A percentile compares a stretch with the other conserved stretches of the same genome.
Conservation (phyloP, 352 stramenopile genomes). For the Globisporangium parvum region DNA sequence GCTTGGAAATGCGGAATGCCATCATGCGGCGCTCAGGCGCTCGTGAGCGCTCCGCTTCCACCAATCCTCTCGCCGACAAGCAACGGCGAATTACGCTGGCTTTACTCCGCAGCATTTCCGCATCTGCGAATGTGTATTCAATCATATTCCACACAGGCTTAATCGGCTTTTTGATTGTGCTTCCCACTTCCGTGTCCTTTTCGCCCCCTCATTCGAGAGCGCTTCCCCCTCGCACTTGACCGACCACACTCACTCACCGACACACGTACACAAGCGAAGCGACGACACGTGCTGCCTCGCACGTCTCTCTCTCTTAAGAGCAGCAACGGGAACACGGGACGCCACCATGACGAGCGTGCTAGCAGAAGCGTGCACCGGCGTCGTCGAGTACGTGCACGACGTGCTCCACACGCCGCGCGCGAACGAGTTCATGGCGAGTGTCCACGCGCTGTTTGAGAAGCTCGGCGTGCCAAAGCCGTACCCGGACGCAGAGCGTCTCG, state of each 20-base stretch:
- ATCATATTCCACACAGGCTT: no score
- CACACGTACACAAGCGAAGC: no score
- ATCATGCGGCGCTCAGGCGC: neutral
- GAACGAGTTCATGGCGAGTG: slow-evolving; percentile 62
- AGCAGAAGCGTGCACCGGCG: slow-evolving; percentile 44
- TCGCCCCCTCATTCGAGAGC: no score
- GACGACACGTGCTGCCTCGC: no score
- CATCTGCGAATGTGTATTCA: slow-evolving; percentile 16
- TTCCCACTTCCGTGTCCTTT: no score
- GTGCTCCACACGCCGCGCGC: slow-evolving; percentile 71
- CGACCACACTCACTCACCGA: no score
- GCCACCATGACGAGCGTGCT: slow-evolving; percentile 20
- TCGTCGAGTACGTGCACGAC: slow-evolving; percentile 72
- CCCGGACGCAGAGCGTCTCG: slow-evolving; percentile 76
- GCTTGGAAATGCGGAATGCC: slow-evolving; percentile 56
- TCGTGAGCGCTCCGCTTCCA: slow-evolving; percentile 26
- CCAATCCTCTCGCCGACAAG: slow-evolving; percentile 12
- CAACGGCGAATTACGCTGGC: neutral
- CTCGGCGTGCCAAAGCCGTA: slow-evolving; percentile 80
- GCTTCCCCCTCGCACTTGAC: no score
- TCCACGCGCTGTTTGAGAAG: slow-evolving; percentile 58
- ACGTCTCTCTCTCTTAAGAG: no score
- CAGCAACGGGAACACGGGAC: no score
- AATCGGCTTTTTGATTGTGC: no score
- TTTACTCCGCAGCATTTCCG: slow-evolving; percentile 6